A percentile compares a stretch with the other conserved stretches of the same genome.
Evolutionary conservation across 1,139 yeast species (phyloP).

Genomic region (Geotrichum cucujoidarum): DNA sequence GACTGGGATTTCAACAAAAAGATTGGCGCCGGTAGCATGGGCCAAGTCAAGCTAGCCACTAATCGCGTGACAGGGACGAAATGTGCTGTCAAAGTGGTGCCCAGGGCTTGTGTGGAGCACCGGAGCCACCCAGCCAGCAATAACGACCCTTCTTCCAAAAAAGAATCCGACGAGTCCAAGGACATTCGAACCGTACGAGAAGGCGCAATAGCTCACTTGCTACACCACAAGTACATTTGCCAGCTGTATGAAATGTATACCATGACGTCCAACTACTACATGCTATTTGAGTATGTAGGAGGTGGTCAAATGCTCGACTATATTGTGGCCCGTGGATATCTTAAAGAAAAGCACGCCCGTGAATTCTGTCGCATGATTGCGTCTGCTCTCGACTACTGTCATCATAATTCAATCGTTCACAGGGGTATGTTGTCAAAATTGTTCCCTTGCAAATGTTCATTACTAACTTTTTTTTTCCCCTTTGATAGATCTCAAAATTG

Average conservation of each 20-base stretch:
- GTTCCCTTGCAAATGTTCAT: not conserved
- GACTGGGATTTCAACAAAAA: conserved; percentile 96
- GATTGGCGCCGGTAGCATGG: conserved; percentile 98
- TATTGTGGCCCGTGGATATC: conserved; percentile 90
- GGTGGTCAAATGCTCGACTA: conserved; percentile 98
- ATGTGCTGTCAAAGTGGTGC: conserved; percentile 55
- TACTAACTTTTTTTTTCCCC: not conserved
- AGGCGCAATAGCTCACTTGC: conserved; percentile 84
- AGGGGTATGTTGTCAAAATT: conserved; percentile 37
- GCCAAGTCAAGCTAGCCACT: conserved; percentile 89
- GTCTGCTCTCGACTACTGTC: conserved; percentile 88
- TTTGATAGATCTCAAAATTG: conserved; percentile 88
- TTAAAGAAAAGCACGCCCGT: conserved; percentile 89
- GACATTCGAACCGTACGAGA: conserved; percentile 91
- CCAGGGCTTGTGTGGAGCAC: conserved; percentile 65
- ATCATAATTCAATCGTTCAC: conserved; percentile 89
- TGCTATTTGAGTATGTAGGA: conserved; percentile 92
- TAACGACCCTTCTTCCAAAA: conserved; percentile 48
- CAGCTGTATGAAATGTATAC: conserved; percentile 88
- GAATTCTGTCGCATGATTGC: conserved; percentile 94
- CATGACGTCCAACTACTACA: conserved; percentile 94
- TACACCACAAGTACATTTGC: conserved; percentile 90
- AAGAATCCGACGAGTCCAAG: conserved; percentile 81
- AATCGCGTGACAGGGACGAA: conserved; percentile 76
- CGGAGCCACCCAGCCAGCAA: conserved; percentile 38